Base-by-base conservation (phyloP, 179 eudicot genomes). In the Dionaea muscipula region DNA sequence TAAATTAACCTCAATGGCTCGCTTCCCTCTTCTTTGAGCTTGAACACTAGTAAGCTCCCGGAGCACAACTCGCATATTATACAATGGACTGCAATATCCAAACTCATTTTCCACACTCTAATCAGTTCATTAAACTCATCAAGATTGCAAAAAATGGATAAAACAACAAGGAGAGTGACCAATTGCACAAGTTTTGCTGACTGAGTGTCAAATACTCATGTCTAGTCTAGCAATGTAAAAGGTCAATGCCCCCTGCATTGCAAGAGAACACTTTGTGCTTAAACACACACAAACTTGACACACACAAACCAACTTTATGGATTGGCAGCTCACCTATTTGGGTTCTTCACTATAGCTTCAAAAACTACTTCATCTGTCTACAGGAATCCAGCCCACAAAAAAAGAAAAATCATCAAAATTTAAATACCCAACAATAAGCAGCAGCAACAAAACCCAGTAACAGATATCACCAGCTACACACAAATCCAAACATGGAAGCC, bases 1-100 rank as follows among this genome's bases (percentile, higher is more conserved):
- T n/a, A n/a, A n/a, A n/a, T n/a, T n/a, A n/a, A 91, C 99, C 99
- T 93, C 83, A 57, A 93, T 84, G 21, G 99, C 96, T 35, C 96
- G 86, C 57, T 72, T 84, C 49, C 99, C 99, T 71, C 99, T 81
- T 40, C 99, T 81, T 73, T 81, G 90, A 60, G 99, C 96, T 55
- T 81, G 96, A 64, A 61, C 58, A 72, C 86, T 93, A 24, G 81
- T 76, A 51, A 93, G 83, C 68, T 75, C 78, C 62, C 99, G 67
- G 64, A 93, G 87, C 72, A 93, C 86, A 36, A 93, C 85, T 69
- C 80, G 75, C 47, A 91, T 75, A 54, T 83, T 75, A 67, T 82
- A 71, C 70, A 93, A 70, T 9, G 96, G 83, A 66, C 99, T 93
- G 85, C 68, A 72, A 56, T 31, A 33, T 31, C 51, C 31, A 62